Evolutionary conservation across 164 flowering plant genomes (phyloP).

Genomic region (Tetrastigma voinierianum): DNA sequence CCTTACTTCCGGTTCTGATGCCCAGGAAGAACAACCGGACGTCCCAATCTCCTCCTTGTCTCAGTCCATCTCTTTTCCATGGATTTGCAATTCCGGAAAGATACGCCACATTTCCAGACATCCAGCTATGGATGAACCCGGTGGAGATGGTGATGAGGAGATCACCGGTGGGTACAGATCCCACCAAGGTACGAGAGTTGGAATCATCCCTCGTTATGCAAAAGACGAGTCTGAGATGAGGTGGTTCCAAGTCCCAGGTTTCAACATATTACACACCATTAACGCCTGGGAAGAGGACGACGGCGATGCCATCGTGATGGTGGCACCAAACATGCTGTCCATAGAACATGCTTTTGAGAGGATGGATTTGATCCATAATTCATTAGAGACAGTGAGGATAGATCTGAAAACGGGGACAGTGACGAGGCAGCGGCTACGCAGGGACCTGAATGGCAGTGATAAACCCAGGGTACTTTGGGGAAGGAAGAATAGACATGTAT

Average conservation of each 20-base stretch:
- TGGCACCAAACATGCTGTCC: constrained; percentile 63
- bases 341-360: constrained; percentile 60
- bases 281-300: constrained; percentile 80
- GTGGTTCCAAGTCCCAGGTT: constrained; percentile 80
- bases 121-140: constrained; percentile 65
- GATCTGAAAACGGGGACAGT: constrained; percentile 50
- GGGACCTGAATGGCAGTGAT: constrained; percentile 68
- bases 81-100: constrained; percentile 79
- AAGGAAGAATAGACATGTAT: constrained; percentile 54
- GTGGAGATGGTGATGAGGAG: constrained; percentile 41
- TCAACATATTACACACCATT: constrained; percentile 60
- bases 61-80: constrained; percentile 57
- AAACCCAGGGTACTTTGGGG: constrained; percentile 49
- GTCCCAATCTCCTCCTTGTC: constrained; percentile 63
- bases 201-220: constrained; percentile 70
- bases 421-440: constrained; percentile 46
- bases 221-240: constrained; percentile 54
- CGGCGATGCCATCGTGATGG: constrained; percentile 52
- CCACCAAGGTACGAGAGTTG: constrained; percentile 52
- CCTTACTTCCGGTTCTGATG: constrained; percentile 50
- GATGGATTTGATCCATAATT: constrained; percentile 53
- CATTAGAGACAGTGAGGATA: constrained; percentile 63
- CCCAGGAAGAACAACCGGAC: constrained; percentile 45
- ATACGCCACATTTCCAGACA: constrained; percentile 59
- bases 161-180: constrained; percentile 47